Base-by-base conservation (phyloP, 176 grass and related monocot species). In the Rhynchospora tenuis region DNA sequence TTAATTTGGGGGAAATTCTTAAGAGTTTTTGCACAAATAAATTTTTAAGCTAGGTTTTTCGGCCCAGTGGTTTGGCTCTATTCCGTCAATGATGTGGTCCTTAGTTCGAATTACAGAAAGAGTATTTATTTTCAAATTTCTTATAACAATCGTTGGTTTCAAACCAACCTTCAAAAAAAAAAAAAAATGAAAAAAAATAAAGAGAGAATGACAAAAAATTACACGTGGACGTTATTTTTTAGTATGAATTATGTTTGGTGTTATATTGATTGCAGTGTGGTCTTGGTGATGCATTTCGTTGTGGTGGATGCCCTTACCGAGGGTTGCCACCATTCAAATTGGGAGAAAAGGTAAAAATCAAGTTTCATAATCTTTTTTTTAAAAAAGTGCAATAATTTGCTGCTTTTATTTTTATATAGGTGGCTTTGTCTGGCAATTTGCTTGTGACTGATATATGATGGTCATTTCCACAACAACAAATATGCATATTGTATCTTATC, bases 201-300 rank as follows among this genome's bases (percentile, higher is more conserved):
- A n/a, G n/a, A n/a, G n/a, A n/a, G n/a, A n/a, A n/a, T n/a, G n/a
- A n/a, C n/a, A n/a, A n/a, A n/a, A n/a, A n/a, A n/a, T n/a, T n/a
- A n/a, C n/a, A n/a, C n/a, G 2, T 8, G 9, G 24, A 28, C 31
- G 26, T 51, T 51, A 65, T 11, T 13, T 29, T 11, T 20, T 5
- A 72, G 19, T 46, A 46, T 22, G 31, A 44, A 72, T 19, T 46
- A n/a, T 72, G 38, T 42, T n/a, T 1, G 31, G 65, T 42, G 7
- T 43, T 10, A n/a, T 9, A 6, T 67, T 26, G 22, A 80, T 87
- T 91, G 72, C 80, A 98, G 92, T 98, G 96, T 86, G 96, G 96
- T 15, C 83, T 99, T 84, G 96, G 96, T 0, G 96, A 99, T 59
- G 96, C 96, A 4, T 99, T 99, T 64, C 59, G 96, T n/a, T 99